Base-by-base conservation (phyloP, 768 basidiomycete species). In the Exsudoporus frostii region DNA sequence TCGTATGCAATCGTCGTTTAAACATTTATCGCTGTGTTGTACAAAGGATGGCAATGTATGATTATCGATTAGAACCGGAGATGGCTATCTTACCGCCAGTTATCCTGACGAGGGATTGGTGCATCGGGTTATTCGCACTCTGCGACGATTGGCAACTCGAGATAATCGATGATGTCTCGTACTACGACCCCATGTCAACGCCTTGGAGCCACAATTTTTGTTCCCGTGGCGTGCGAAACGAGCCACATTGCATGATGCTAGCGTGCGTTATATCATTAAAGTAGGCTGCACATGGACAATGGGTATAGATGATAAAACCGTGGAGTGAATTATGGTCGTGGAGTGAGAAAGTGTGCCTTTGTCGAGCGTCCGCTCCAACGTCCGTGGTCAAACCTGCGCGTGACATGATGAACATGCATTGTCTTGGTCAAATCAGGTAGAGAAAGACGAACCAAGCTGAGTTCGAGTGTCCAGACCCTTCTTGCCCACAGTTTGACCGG, bases 401-500 rank as follows among this genome's bases (percentile, higher is more conserved):
- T 25, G 48, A 41, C 29, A 2, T 9, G 30, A 49, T 56, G 44
- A 62, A 44, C 19, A 41, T n/a, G 11, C 13, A 15, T 25, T 13
- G 15, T 13, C 10, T 37, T 33, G 11, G 25, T 36, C 37, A 48
- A 52, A 37, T 30, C 14, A 10, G 10, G 42, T n/a, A 27, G 32
- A 41, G 24, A 41, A 11, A 48, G 53, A 72, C 77, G 45, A 56
- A 98, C 94, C 78, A 98, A 74, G 70, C 92, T 94, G 53, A 98
- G 79, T 75, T 99, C 97, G 52, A 99, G 77, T 10, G 97, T 99
- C 97, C 97, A 99, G 15, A 99, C 97, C 53, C 97, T 77, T 53
- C 97, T 82, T 19, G 96, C 94, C 96, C 97, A 98, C 42, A 99
- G 79, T 72, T 98, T 98, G 61, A 95, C 81, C 10, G 71, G 74